A percentile compares a stretch with the other conserved stretches of the same genome.
phyloP scores from a whole-genome alignment of 202 grass and related monocot species.

The Sporobolus alterniflorus region DNA sequence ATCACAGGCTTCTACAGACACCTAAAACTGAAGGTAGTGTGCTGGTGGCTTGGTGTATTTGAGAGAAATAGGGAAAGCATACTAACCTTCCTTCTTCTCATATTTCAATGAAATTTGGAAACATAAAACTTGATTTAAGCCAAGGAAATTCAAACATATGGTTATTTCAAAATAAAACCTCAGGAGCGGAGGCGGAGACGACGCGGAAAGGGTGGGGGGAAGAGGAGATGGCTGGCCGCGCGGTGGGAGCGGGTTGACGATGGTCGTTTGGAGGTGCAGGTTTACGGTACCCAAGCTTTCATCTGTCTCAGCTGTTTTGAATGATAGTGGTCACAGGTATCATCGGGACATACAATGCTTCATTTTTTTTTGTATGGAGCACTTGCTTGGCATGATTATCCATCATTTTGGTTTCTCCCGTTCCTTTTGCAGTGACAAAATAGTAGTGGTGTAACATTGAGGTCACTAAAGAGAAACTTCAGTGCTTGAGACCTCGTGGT shows the following conservation, averaged over 20 bases:
- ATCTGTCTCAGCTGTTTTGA: slow-evolving; percentile 32
- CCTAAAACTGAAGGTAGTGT: no score
- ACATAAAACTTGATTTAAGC: neutral
- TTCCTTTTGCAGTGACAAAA: slow-evolving; percentile 48
- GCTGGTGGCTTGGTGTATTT: neutral
- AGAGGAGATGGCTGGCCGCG: slow-evolving; percentile 11
- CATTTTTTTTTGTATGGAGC: slow-evolving; percentile 10
- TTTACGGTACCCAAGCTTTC: neutral
- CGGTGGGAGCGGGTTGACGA: neutral
- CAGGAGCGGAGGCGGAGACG: slow-evolving; percentile 9
- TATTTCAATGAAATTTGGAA: slow-evolving; percentile 5
- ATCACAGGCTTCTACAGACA: slow-evolving; percentile 15
- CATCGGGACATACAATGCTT: slow-evolving; percentile 7
- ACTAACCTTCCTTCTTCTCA: neutral
- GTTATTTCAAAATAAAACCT: slow-evolving; percentile 20
- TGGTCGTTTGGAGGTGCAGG: neutral
- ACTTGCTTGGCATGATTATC: slow-evolving; percentile 9
- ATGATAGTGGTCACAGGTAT: slow-evolving; percentile 42
- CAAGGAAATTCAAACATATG: neutral
- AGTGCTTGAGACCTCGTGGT: slow-evolving; percentile 64
- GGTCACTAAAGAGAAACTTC: slow-evolving; percentile 66
- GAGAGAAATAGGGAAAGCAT: neutral
- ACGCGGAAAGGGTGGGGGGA: slow-evolving; percentile 1
- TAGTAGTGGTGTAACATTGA: slow-evolving; percentile 62
- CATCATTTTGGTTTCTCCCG: slow-evolving; percentile 3